A percentile compares a stretch with the other conserved stretches of the same genome.
These are phyloP conservation scores for Paramecium sonneborni DNA, from an alignment of 73 alveolate species.

Conservation along the genomic window DNA sequence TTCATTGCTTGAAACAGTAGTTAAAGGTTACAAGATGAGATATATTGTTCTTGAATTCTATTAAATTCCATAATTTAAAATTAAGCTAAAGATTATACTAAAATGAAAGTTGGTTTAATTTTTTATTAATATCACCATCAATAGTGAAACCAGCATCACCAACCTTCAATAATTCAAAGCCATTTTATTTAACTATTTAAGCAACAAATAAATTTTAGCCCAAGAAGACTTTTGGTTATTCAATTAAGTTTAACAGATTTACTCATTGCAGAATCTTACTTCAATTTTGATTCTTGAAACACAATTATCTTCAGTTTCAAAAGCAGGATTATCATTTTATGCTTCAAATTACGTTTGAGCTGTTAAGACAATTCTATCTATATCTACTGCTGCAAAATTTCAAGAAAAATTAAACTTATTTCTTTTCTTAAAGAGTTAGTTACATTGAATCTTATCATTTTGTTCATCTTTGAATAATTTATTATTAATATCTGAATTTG, in stretches of 20 bases:
- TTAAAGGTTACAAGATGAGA: too few species aligned
- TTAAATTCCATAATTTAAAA: too few species aligned
- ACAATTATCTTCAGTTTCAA: neutral
- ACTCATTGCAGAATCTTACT: neutral
- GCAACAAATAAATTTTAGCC: neutral
- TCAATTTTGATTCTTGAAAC: neutral
- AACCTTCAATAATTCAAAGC: neutral
- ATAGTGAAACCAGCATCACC: neutral
- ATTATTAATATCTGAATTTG: neutral
- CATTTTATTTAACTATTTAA: neutral
- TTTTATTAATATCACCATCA: constrained; percentile 2
- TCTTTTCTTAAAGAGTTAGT: neutral
- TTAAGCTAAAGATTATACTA: too few species aligned
- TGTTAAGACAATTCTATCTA: neutral
- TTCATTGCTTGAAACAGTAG: too few species aligned
- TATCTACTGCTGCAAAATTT: constrained; percentile 21
- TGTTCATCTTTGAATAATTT: constrained; percentile 9
- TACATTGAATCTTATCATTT: constrained; percentile 2
- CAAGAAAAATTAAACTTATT: neutral
- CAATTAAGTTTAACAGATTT: neutral
- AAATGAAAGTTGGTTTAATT: neutral
- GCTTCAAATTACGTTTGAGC: neutral
- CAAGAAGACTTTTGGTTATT: neutral
- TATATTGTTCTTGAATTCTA: too few species aligned
- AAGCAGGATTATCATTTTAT: constrained; percentile 28